Percentiles rank a stretch among this genome's conserved stretches.
Evolutionary conservation across 768 basidiomycete genomes (phyloP).

Genomic region (Podaxis rugospora): DNA sequence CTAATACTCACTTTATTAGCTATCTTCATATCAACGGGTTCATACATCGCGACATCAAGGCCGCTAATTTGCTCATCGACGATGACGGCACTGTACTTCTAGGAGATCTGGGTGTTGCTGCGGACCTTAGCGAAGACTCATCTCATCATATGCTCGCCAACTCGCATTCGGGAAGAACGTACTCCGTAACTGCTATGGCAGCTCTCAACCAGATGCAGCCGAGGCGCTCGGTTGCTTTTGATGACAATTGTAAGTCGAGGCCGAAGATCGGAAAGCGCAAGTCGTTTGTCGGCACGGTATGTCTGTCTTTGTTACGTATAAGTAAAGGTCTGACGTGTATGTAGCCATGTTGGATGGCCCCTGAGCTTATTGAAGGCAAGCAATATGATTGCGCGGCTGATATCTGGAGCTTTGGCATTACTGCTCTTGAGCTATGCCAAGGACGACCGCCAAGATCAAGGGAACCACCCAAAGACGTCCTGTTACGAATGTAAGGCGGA

Average conservation of each 20-base stretch:
- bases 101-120: slow-evolving; percentile 91
- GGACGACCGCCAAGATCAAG: slow-evolving; percentile 84
- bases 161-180: slow-evolving; percentile 22
- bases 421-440: slow-evolving; percentile 85
- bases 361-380: slow-evolving; percentile 83
- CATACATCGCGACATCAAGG: slow-evolving; percentile 93
- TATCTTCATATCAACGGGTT: slow-evolving; percentile 88
- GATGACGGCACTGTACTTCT: slow-evolving; percentile 87
- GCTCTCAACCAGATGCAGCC: slow-evolving; percentile 25
- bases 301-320: slow-evolving; percentile 17
- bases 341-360: slow-evolving; percentile 95
- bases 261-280: slow-evolving; percentile 72
- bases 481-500: slow-evolving; percentile 59
- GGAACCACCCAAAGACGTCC: slow-evolving; percentile 66
- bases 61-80: slow-evolving; percentile 89
- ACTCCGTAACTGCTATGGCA: slow-evolving; percentile 25
- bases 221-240: slow-evolving; percentile 28
- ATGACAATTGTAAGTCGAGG: slow-evolving; percentile 25
- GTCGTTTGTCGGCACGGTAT: slow-evolving; percentile 88
- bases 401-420: slow-evolving; percentile 96
- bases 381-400: slow-evolving; percentile 86
- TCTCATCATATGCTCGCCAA: slow-evolving; percentile 27
- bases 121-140: slow-evolving; percentile 69
- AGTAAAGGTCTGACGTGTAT: neutral
- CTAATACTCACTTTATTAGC: slow-evolving; percentile 29